These are phyloP conservation scores for Trichoderma asperelloides DNA, from an alignment of 495 filamentous ascomycete genomes.

Conservation along the genomic window DNA sequence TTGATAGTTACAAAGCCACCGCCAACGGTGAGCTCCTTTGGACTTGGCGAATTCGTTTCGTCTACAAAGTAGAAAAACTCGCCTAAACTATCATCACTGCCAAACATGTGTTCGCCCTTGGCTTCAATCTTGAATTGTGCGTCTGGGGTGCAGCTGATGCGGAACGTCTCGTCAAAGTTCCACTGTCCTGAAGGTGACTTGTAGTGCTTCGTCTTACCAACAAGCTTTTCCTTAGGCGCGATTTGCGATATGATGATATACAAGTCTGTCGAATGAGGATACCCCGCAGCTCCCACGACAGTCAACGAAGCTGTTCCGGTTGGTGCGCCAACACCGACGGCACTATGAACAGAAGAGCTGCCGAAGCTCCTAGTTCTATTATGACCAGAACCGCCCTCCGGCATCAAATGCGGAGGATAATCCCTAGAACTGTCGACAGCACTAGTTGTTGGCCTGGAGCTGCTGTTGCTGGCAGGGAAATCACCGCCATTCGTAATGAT, in stretches of 20 bases:
- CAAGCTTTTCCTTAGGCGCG: slow-evolving; percentile 58
- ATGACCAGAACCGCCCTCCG: slow-evolving; percentile 33
- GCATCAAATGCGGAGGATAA: background rate
- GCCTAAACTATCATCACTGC: slow-evolving; percentile 70
- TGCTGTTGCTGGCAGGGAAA: slow-evolving; percentile 18
- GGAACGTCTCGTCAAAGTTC: slow-evolving; percentile 71
- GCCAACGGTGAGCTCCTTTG: slow-evolving; percentile 66
- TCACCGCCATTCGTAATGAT: slow-evolving; percentile 33
- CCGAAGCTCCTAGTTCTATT: slow-evolving; percentile 60
- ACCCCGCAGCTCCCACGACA: slow-evolving; percentile 70
- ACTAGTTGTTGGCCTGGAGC: slow-evolving; percentile 17
- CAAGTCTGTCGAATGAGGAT: slow-evolving; percentile 67
- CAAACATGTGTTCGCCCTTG: slow-evolving; percentile 73
- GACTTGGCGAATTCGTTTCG: slow-evolving; percentile 62
- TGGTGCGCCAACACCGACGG: slow-evolving; percentile 46
- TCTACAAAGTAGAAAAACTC: slow-evolving; percentile 84
- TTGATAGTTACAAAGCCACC: slow-evolving; percentile 56
- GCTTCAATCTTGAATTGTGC: slow-evolving; percentile 79
- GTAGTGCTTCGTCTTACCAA: slow-evolving; percentile 78
- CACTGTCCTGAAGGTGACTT: slow-evolving; percentile 56
- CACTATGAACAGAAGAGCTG: slow-evolving; percentile 47
- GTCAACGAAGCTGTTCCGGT: slow-evolving; percentile 73
- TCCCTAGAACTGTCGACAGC: slow-evolving; percentile 11
- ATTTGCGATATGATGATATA: slow-evolving; percentile 66
- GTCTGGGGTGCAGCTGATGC: slow-evolving; percentile 68